Evolutionary conservation across 2,329 filamentous ascomycete species (phyloP).

Genomic region (Alternaria burnsii): DNA sequence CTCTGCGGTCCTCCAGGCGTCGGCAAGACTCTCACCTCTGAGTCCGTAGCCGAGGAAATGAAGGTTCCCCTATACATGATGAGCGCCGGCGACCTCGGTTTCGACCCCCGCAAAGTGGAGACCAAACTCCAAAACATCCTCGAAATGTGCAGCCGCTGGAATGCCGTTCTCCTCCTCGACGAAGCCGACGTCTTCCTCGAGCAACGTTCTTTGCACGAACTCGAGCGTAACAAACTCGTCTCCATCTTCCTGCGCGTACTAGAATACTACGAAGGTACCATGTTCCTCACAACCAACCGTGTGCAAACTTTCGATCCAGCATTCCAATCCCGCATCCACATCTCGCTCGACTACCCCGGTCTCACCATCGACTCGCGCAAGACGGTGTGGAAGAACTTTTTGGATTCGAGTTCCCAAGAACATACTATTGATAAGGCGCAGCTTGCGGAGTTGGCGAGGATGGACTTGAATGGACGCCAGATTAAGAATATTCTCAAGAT

Average conservation of each 20-base stretch:
- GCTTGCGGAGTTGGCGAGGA: slow-evolving; percentile 45
- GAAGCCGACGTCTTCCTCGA: slow-evolving; percentile 70
- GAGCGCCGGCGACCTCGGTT: slow-evolving; percentile 78
- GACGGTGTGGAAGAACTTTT: slow-evolving; percentile 45
- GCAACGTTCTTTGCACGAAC: slow-evolving; percentile 52
- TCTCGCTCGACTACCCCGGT: slow-evolving; percentile 40
- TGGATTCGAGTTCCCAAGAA: slow-evolving; percentile 43
- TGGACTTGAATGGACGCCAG: slow-evolving; percentile 60
- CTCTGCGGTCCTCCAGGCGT: slow-evolving; percentile 39
- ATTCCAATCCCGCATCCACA: slow-evolving; percentile 45
- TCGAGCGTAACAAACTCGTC: slow-evolving; percentile 51
- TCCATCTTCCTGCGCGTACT: slow-evolving; percentile 49
- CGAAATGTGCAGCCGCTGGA: slow-evolving; percentile 76
- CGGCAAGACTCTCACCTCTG: slow-evolving; percentile 37
- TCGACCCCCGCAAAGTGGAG: slow-evolving; percentile 64
- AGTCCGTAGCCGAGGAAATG: slow-evolving; percentile 31
- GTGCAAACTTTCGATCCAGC: slow-evolving; percentile 44
- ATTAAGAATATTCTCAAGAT: slow-evolving; percentile 59
- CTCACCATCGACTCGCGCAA: slow-evolving; percentile 46
- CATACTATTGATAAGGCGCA: slow-evolving; percentile 20
- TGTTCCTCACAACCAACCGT: slow-evolving; percentile 49
- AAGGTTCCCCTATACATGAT: slow-evolving; percentile 69
- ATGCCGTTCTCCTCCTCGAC: slow-evolving; percentile 72
- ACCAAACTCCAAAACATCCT: slow-evolving; percentile 80
- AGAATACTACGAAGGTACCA: slow-evolving; percentile 46